phyloP scores from a whole-genome alignment of 1,139 yeast genomes.

The Hansenula sp. region DNA sequence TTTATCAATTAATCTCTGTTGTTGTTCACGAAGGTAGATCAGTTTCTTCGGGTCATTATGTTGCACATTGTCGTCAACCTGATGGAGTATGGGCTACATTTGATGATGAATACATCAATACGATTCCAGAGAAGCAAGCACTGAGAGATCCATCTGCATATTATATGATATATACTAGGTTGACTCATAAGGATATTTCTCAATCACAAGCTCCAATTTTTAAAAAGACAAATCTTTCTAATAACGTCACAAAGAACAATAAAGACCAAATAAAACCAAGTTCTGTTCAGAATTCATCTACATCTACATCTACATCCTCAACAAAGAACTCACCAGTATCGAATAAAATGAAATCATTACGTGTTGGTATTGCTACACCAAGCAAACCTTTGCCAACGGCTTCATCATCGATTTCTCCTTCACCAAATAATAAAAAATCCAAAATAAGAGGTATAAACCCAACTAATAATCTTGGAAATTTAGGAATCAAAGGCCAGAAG shows the following conservation, averaged over 20 bases:
- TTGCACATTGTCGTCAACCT: slow-evolving; percentile 88
- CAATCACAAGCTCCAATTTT: slow-evolving; percentile 4
- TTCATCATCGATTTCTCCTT: not conserved
- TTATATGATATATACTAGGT: slow-evolving; percentile 75
- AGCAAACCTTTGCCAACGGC: not conserved
- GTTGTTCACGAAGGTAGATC: slow-evolving; percentile 95
- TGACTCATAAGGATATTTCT: slow-evolving; percentile 45
- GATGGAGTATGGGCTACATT: slow-evolving; percentile 90
- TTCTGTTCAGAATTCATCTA: slow-evolving; percentile 1
- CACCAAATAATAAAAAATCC: slow-evolving; percentile 4
- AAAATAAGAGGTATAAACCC: slow-evolving; percentile 16
- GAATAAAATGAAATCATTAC: not conserved
- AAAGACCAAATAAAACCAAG: not conserved
- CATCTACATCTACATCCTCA: slow-evolving; percentile 3
- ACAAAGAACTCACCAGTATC: not conserved
- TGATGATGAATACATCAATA: slow-evolving; percentile 86
- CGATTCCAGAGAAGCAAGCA: slow-evolving; percentile 68
- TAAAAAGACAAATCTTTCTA: not conserved
- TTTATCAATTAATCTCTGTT: slow-evolving; percentile 77
- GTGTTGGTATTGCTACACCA: not conserved
- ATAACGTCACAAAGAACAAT: not conserved
- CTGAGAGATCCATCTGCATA: slow-evolving; percentile 85
- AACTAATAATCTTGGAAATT: slow-evolving; percentile 19
- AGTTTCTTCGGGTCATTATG: slow-evolving; percentile 88
- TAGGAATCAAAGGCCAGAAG: slow-evolving; percentile 11